Percentiles rank a stretch among this genome's conserved stretches.
phyloP scores from a whole-genome alignment of 2,329 filamentous ascomycete genomes.

The Apiospora rasikravindrae region DNA sequence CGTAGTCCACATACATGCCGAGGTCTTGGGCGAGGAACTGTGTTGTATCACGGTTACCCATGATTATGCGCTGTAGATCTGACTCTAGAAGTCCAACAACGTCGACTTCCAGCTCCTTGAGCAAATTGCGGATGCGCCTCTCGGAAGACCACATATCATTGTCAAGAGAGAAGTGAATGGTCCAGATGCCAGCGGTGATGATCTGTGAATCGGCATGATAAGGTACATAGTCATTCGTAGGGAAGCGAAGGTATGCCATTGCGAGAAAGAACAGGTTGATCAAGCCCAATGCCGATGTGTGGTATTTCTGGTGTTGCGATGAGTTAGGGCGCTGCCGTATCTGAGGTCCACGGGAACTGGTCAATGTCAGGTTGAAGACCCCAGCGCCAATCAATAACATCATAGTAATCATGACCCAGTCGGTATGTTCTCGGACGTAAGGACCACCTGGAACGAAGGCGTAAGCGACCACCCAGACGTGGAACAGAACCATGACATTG shows the following conservation, averaged over 20 bases:
- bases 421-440: conserved; percentile 89
- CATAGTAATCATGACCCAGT: conserved; percentile 89
- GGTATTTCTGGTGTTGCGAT: conserved; percentile 57
- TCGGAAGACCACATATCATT: conserved; percentile 99
- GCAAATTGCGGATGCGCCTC: conserved; percentile 86
- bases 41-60: conserved; percentile 97
- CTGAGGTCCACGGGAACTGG: conserved; percentile 29
- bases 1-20: conserved; percentile 98
- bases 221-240: conserved; percentile 86
- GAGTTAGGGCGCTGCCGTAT: conserved; percentile 24
- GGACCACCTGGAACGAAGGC: conserved; percentile 96
- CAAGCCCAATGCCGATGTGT: conserved; percentile 64
- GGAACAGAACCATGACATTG: conserved; percentile 94
- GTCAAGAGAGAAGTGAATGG: conserved; percentile 95
- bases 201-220: conserved; percentile 88
- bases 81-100: conserved; percentile 93
- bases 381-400: conserved; percentile 87
- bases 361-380: conserved; percentile 72
- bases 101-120: conserved; percentile 95
- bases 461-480: conserved; percentile 98
- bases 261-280: conserved; percentile 82
- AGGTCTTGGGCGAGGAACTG: conserved; percentile 95
- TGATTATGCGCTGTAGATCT: conserved; percentile 96
- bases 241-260: conserved; percentile 88
- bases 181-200: conserved; percentile 97